Conservation (phyloP, 768 basidiomycete genomes). For the Lentinula sp. region DNA sequence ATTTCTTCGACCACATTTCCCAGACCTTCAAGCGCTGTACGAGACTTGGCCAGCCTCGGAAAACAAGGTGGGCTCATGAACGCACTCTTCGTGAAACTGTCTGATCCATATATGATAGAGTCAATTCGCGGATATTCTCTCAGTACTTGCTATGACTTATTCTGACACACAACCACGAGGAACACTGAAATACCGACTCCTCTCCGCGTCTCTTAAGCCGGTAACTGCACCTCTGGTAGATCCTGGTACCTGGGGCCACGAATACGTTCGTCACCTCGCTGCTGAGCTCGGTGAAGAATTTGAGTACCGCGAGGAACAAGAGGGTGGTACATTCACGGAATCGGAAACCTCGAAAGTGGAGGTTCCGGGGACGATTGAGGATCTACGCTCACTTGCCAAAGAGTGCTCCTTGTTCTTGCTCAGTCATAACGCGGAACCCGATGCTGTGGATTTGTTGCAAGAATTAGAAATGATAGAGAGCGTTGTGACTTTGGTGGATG, state of each 20-base stretch:
- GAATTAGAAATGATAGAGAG: conserved; percentile 87
- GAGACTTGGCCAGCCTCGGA: conserved; percentile 75
- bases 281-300: conserved; percentile 96
- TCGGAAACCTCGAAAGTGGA: conserved; percentile 18
- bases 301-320: conserved; percentile 56
- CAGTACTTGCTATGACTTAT: conserved; percentile 99
- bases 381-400: conserved; percentile 70
- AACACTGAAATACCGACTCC: conserved; percentile 87
- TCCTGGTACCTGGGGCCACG: conserved; percentile 98
- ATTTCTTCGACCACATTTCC: conserved; percentile 93
- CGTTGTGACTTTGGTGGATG: conserved; percentile 74
- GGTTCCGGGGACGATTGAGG: conserved; percentile 59
- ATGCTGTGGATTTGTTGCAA: conserved; percentile 92
- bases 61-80: conserved; percentile 52
- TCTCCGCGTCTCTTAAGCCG: conserved; percentile 67
- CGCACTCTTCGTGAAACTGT: not conserved
- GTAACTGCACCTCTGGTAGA: conserved; percentile 66
- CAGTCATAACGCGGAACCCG: conserved; percentile 93
- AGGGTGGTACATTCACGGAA: conserved; percentile 19
- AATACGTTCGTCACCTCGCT: conserved; percentile 95
- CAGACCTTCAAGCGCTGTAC: conserved; percentile 77
- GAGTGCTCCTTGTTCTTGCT: conserved; percentile 88
- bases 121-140: conserved; percentile 94
- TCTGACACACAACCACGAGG: conserved; percentile 96
- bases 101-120: conserved; percentile 41